Percentiles rank a stretch among this genome's conserved stretches.
Evolutionary conservation across 306 rosid species (phyloP).

Genomic region (barrel medic (Medicago truncatula)): MtrunA17r5.0-ANR NC_053042.1:38632501-38633000

Average conservation of each 20-base stretch:
- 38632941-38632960: constrained; percentile 10
- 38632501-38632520: neutral
- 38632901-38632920: too few species aligned
- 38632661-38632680: neutral
- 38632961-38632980: neutral
- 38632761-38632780: neutral
- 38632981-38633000: constrained; percentile 13
- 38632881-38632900: too few species aligned
- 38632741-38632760: neutral
- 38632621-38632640: neutral
- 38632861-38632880: too few species aligned
- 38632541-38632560: neutral
- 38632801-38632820: too few species aligned
- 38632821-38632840: too few species aligned
- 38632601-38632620: neutral
- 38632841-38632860: too few species aligned
- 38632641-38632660: neutral
- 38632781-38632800: too few species aligned
- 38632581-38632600: neutral
- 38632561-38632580: neutral
- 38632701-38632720: neutral
- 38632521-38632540: neutral
- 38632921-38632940: too few species aligned
- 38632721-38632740: neutral
- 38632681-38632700: neutral